Evolutionary conservation across 148 eudicot genomes (phyloP), one percentile per base, ranked within the genome.

Genomic region (Fagopyrum esculentum): DNA sequence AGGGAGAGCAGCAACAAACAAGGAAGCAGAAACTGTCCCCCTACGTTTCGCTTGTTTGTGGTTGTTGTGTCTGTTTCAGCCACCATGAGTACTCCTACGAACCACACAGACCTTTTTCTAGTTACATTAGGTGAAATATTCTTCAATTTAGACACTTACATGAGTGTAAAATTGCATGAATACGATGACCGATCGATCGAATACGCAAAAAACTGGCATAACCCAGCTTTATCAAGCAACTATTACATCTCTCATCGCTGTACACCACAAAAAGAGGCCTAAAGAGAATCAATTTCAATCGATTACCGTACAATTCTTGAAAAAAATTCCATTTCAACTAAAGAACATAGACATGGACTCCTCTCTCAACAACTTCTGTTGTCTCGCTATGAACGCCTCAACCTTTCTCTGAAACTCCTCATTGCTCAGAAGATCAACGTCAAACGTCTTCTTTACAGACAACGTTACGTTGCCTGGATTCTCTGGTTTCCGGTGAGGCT

Each of bases 351-450:
- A 19, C 48, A 55, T 0, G 44, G 76, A 74, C 16, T 78, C 80
- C 72, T 88, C 84, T 85, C 80, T 45, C 11, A 87, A 45, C 13
- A 76, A 64, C 48, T 61, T 80, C 76, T 80, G 84, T n/a, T 87
- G 87, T 51, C 83, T 76, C 30, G 78, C 80, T 44, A 93, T 93
- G 79, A 86, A 88, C 45, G 80, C 90, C 29, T 93, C 97, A 0
- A 91, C 80, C 30, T 78, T 87, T 3, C 75, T 75, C 73, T 73
- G 81, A 69, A 93, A 91, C 77, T 93, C 98, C 54, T 89, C 97
- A 75, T 57, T 78, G 80, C 90, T 91, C 77, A 91, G 47, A 2
- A 47, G 77, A 16, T 93, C 91, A 35, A 82, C 90, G 16, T 83
- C 83, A 2, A 75, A 26, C 7, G 71, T 35, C 76, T 44, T 47